Evolutionary conservation across 768 basidiomycete genomes (phyloP).

Genomic region (Epithele typhae): DNA sequence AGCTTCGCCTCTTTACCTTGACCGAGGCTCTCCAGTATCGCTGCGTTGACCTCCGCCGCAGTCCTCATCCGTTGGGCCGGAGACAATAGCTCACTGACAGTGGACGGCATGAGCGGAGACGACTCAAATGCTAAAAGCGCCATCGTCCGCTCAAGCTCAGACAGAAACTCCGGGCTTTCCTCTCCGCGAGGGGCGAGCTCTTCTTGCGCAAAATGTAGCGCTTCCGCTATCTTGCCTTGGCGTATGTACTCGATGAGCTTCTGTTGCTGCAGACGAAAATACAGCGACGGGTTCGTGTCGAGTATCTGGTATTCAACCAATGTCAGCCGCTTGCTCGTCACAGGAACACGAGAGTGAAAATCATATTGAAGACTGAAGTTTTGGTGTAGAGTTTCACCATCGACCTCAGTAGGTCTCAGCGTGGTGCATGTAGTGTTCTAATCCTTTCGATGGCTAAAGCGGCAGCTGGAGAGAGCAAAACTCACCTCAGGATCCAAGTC

Average conservation of each 20-base stretch:
- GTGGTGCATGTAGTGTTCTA: conserved; percentile 98
- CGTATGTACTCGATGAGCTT: conserved; percentile 94
- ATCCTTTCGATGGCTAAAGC: conserved; percentile 51
- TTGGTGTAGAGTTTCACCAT: conserved; percentile 81
- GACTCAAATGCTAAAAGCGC: conserved; percentile 82
- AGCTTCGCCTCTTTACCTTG: conserved; percentile 93
- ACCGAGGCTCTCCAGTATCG: conserved; percentile 87
- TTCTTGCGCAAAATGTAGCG: conserved; percentile 86
- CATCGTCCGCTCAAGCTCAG: conserved; percentile 94
- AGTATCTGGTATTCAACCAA: conserved; percentile 64
- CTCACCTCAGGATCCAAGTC: conserved; percentile 96
- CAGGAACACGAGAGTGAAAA: conserved; percentile 23
- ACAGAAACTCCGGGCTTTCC: conserved; percentile 89
- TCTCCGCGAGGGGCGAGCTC: conserved; percentile 95
- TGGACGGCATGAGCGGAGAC: conserved; percentile 51
- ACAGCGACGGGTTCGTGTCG: conserved; percentile 89
- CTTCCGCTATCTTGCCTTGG: conserved; percentile 70
- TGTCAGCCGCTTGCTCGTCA: conserved; percentile 11
- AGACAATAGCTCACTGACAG: conserved; percentile 76
- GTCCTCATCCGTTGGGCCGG: conserved; percentile 89
- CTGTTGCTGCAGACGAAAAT: conserved; percentile 95
- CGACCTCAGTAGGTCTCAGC: conserved; percentile 76
- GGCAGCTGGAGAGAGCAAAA: conserved; percentile 15
- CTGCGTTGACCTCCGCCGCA: conserved; percentile 94
- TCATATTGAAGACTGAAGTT: conserved; percentile 99